Conservation (phyloP, 331 rosid genomes). For the Erythrophleum ivorense region DNA sequence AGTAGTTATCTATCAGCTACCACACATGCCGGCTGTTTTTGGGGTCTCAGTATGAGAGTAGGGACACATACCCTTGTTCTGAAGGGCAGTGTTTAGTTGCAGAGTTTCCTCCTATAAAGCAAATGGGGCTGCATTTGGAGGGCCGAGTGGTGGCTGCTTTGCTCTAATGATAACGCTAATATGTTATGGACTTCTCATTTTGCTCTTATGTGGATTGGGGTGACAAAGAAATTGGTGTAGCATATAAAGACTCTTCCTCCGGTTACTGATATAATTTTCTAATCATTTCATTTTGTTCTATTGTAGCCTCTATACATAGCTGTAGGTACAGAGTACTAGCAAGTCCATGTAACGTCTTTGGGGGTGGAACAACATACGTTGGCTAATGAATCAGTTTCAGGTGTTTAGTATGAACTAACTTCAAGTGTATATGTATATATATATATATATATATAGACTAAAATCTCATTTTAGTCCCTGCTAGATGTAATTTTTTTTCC, state of each 20-base stretch:
- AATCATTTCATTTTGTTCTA: neutral
- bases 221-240: slow-evolving; percentile 41
- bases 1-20: slow-evolving; percentile 55
- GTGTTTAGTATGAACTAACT: neutral
- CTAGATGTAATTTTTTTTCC: too few relatives aligned
- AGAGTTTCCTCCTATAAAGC: slow-evolving; percentile 59
- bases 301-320: neutral
- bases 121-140: slow-evolving; percentile 50
- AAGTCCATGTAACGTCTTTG: neutral
- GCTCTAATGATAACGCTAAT: slow-evolving; percentile 61
- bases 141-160: slow-evolving; percentile 37
- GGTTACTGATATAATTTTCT: neutral
- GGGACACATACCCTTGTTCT: slow-evolving; percentile 61
- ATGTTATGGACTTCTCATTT: slow-evolving; percentile 65
- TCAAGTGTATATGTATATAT: too few relatives aligned
- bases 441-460: too few relatives aligned
- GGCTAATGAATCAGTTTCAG: neutral
- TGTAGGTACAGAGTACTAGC: neutral
- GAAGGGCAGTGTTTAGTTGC: slow-evolving; percentile 47
- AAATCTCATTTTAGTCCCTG: too few relatives aligned
- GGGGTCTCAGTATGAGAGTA: slow-evolving; percentile 54
- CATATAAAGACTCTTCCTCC: neutral
- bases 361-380: neutral
- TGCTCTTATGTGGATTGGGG: slow-evolving; percentile 80
- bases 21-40: slow-evolving; percentile 61